Evolutionary conservation across 1,139 yeast species (phyloP).

Genomic region (Debaryomyces sp.): DNA sequence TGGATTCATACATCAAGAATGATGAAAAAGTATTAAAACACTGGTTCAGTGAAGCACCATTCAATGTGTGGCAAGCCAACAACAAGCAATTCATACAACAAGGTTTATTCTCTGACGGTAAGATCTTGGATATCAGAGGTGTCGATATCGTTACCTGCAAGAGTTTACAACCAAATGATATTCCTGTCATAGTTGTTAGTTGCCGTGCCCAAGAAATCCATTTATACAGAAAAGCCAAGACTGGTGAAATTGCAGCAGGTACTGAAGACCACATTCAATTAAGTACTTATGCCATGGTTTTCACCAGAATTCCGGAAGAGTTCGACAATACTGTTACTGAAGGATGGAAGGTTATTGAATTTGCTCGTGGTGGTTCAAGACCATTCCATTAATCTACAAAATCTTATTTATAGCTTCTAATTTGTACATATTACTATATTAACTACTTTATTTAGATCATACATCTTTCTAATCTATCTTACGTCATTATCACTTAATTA

Average conservation of each 20-base stretch:
- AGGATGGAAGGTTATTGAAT: slow-evolving; percentile 96
- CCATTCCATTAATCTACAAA: slow-evolving; percentile 62
- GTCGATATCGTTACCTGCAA: slow-evolving; percentile 91
- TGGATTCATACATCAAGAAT: slow-evolving; percentile 94
- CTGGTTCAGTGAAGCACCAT: slow-evolving; percentile 98
- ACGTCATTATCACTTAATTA: not conserved
- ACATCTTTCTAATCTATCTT: not conserved
- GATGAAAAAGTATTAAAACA: slow-evolving; percentile 79
- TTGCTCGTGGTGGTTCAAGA: slow-evolving; percentile 93
- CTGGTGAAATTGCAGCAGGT: slow-evolving; percentile 96
- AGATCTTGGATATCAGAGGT: slow-evolving; percentile 91
- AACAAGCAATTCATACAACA: slow-evolving; percentile 92
- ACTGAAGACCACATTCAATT: slow-evolving; percentile 90
- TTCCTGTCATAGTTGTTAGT: slow-evolving; percentile 91
- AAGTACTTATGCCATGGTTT: slow-evolving; percentile 94
- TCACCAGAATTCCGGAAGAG: slow-evolving; percentile 91
- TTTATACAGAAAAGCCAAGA: slow-evolving; percentile 82
- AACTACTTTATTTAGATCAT: not conserved
- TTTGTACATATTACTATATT: slow-evolving; percentile 6
- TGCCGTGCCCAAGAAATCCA: slow-evolving; percentile 98
- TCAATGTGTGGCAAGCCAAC: slow-evolving; percentile 90
- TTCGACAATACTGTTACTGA: slow-evolving; percentile 88
- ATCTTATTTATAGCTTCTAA: slow-evolving; percentile 1
- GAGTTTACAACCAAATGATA: slow-evolving; percentile 86
- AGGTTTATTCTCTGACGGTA: slow-evolving; percentile 89